Evolutionary conservation across 768 basidiomycete species (phyloP), one percentile per base, ranked within the genome.

Genomic region (Cyclocybe aegerita): DNA sequence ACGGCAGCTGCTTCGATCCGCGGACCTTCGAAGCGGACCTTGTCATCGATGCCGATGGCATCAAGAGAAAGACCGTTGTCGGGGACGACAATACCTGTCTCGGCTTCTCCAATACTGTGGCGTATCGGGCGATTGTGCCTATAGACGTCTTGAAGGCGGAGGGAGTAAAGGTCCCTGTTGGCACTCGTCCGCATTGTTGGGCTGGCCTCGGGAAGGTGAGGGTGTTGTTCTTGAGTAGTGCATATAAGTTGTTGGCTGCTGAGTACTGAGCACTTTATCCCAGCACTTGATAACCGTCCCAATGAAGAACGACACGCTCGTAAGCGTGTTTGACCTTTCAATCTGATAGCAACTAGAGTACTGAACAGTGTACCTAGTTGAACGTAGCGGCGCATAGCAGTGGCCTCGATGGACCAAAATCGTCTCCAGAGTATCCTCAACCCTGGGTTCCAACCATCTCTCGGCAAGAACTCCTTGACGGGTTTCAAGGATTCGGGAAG

Each of bases 261-360:
- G 15, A 37, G 4, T 29, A 29, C 23, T 9, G 7, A n/a, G 9
- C 31, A 7, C 33, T 11, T 48, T 30, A 34, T 10, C 23, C 17
- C 4, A 83, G 81, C 81, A 83, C 56, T 64, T 82, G 30, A 75
- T 83, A 34, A 70, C 73, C 0, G 80, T 77, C 56, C 76, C 80
- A 0, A 75, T 83, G 45, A 67, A 71, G 59, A 67, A 62, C 9
- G 67, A 70, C 8, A 62, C 67, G 41, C 61, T 74, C 14, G 81
- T 82, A 48, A 32, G 68, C n/a, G n/a, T 62, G 9, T 35, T 50
- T 7, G 15, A 33, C 5, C 9, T 17, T 3, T 14, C 34, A 32
- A 33, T 48, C 12, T 40, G 16, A 7, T 16, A 16, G 10, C 39
- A 16, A 35, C 7, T 29, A n/a, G n/a, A n/a, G n/a, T 14, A 37